These are phyloP conservation scores for Rhynchosporium secalis DNA, from an alignment of 2,329 filamentous ascomycete genomes.

Conservation along the genomic window DNA sequence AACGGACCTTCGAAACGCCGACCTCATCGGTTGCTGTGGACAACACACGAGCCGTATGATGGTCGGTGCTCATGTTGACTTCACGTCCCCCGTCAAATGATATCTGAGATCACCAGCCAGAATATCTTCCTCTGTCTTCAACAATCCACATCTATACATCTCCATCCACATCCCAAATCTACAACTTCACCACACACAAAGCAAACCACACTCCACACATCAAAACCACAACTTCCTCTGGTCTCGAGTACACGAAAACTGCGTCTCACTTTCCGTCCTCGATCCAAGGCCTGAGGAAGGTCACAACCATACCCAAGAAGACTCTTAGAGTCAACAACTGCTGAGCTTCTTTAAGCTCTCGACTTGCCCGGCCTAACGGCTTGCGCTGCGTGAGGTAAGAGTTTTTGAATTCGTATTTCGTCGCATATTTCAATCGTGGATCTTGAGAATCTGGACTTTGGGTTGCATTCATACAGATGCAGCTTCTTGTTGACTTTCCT, in stretches of 20 bases:
- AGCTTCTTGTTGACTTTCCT: conserved; percentile 10
- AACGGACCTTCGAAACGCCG: background rate
- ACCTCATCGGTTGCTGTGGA: conserved; percentile 3
- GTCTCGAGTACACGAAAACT: conserved; percentile 24
- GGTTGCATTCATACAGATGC: background rate
- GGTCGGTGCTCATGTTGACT: conserved; percentile 17
- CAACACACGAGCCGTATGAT: background rate
- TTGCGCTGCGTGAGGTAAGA: conserved; percentile 80
- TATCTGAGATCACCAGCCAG: conserved; percentile 13
- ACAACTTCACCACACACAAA: conserved; percentile 10
- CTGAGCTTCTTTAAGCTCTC: conserved; percentile 49
- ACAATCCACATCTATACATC: conserved; percentile 3
- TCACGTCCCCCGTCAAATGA: conserved; percentile 7
- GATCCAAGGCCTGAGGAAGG: conserved; percentile 35
- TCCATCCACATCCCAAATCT: conserved; percentile 5
- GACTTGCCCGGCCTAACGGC: conserved; percentile 74
- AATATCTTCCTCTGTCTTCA: background rate
- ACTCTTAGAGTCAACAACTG: conserved; percentile 46
- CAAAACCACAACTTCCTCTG: conserved; percentile 26
- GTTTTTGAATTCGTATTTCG: conserved; percentile 1
- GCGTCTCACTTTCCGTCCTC: conserved; percentile 16
- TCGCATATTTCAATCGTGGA: background rate
- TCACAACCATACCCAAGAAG: conserved; percentile 26
- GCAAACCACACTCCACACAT: conserved; percentile 9
- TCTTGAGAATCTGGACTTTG: background rate